These are phyloP conservation scores for Candida ficus DNA, from an alignment of 805 yeast species.

Conservation along the genomic window DNA sequence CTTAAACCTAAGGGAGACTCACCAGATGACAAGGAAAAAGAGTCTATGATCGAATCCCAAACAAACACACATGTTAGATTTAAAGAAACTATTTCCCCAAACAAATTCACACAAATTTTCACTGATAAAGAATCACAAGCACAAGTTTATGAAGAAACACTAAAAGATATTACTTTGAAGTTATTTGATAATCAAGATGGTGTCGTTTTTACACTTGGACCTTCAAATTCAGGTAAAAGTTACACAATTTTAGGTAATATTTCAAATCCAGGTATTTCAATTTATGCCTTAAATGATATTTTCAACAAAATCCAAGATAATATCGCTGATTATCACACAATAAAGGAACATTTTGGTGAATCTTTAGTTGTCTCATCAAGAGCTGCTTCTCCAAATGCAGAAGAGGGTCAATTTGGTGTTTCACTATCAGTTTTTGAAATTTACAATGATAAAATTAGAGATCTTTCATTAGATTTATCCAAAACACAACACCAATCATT, in stretches of 20 bases:
- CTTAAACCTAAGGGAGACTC: slow-evolving; percentile 29
- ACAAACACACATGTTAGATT: slow-evolving; percentile 21
- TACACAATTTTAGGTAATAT: slow-evolving; percentile 33
- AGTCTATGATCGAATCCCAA: slow-evolving; percentile 22
- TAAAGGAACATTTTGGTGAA: slow-evolving; percentile 22
- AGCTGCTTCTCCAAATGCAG: slow-evolving; percentile 4
- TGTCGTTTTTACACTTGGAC: slow-evolving; percentile 44
- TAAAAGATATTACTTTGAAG: slow-evolving; percentile 17
- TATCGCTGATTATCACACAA: slow-evolving; percentile 12
- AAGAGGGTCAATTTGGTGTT: slow-evolving; percentile 29
- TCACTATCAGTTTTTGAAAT: slow-evolving; percentile 51
- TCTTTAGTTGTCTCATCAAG: slow-evolving; percentile 19
- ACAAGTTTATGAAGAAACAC: slow-evolving; percentile 30
- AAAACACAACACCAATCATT: slow-evolving; percentile 26
- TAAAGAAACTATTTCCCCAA: slow-evolving; percentile 22
- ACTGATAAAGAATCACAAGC: slow-evolving; percentile 27
- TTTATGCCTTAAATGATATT: slow-evolving; percentile 29
- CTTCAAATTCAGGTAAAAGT: slow-evolving; percentile 48
- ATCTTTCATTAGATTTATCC: slow-evolving; percentile 28
- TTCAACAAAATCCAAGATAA: slow-evolving; percentile 25
- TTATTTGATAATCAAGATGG: slow-evolving; percentile 34
- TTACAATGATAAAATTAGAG: slow-evolving; percentile 41
- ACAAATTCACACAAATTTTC: slow-evolving; percentile 30
- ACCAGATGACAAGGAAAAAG: slow-evolving; percentile 9
- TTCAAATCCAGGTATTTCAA: slow-evolving; percentile 33